Percentiles rank a stretch among this genome's conserved stretches.
phyloP scores from a whole-genome alignment of 2,329 filamentous ascomycete genomes.

The Acephala macrosclerotiorum region DNA sequence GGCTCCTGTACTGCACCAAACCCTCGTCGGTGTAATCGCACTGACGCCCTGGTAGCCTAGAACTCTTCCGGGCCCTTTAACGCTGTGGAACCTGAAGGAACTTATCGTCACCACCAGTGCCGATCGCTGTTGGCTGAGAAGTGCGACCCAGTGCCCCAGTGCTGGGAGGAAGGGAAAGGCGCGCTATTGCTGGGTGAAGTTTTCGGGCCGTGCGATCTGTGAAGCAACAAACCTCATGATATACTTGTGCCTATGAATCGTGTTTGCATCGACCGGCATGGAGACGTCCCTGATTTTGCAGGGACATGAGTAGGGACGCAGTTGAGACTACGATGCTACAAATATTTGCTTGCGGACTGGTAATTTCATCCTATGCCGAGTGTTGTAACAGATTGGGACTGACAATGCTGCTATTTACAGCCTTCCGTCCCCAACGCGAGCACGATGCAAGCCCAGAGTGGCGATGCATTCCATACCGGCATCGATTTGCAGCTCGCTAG shows the following conservation, averaged over 20 bases:
- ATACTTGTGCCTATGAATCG: constrained; percentile 2
- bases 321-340: neutral
- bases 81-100: constrained; percentile 9
- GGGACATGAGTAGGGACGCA: neutral
- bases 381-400: neutral
- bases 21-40: too few species aligned
- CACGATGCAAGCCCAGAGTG: constrained; percentile 17
- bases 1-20: neutral
- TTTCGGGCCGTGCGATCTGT: neutral
- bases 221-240: neutral
- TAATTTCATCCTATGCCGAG: neutral
- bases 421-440: neutral
- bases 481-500: constrained; percentile 35
- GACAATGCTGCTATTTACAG: neutral
- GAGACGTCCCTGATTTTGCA: neutral
- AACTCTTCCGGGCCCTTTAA: neutral
- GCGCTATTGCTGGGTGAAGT: neutral
- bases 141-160: neutral
- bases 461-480: constrained; percentile 8
- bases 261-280: neutral
- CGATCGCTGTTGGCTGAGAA: constrained; percentile 12
- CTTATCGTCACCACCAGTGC: constrained; percentile 22
- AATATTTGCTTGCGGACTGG: neutral
- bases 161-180: neutral
- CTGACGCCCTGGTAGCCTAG: neutral